Conservation (phyloP, 2,329 filamentous ascomycete species). For the Fusarium cyanostomum region DNA sequence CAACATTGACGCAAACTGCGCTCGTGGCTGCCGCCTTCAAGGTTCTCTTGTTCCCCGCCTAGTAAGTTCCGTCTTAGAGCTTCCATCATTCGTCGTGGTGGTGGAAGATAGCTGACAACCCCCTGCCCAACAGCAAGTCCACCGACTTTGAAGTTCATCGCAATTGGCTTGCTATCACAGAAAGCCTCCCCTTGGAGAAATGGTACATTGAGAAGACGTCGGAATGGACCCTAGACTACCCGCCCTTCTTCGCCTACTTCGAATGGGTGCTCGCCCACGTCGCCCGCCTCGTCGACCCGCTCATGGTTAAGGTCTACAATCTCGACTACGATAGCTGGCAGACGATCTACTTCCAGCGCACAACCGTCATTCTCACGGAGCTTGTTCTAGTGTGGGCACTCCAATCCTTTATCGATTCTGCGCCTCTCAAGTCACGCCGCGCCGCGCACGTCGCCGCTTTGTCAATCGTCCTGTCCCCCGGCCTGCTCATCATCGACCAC, state of each 20-base stretch:
- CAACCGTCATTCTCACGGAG: slow-evolving; percentile 88
- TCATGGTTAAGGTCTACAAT: slow-evolving; percentile 83
- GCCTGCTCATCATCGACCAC: slow-evolving; percentile 95
- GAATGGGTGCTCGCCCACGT: slow-evolving; percentile 90
- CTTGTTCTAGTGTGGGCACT: slow-evolving; percentile 85
- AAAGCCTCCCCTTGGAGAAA: slow-evolving; percentile 84
- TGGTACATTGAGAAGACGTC: slow-evolving; percentile 99
- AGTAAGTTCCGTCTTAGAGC: slow-evolving; percentile 67
- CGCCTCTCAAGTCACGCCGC: slow-evolving; percentile 70
- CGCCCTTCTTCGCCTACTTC: slow-evolving; percentile 97
- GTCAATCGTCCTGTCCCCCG: slow-evolving; percentile 90
- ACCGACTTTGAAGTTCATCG: slow-evolving; percentile 99
- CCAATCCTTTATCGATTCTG: slow-evolving; percentile 80
- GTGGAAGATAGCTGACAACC: not conserved
- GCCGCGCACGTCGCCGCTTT: slow-evolving; percentile 87
- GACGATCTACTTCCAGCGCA: slow-evolving; percentile 91
- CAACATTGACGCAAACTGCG: slow-evolving; percentile 88
- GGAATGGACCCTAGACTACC: slow-evolving; percentile 99
- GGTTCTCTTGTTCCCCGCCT: slow-evolving; percentile 90
- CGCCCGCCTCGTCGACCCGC: slow-evolving; percentile 79
- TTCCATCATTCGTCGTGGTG: not conserved
- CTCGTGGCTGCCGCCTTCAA: slow-evolving; percentile 89
- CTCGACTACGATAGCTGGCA: slow-evolving; percentile 91
- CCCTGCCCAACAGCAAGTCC: slow-evolving; percentile 75
- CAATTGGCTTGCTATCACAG: slow-evolving; percentile 97